These are phyloP conservation scores for Annulohypoxylon bovei DNA, from an alignment of 495 filamentous ascomycete species.

Conservation along the genomic window DNA sequence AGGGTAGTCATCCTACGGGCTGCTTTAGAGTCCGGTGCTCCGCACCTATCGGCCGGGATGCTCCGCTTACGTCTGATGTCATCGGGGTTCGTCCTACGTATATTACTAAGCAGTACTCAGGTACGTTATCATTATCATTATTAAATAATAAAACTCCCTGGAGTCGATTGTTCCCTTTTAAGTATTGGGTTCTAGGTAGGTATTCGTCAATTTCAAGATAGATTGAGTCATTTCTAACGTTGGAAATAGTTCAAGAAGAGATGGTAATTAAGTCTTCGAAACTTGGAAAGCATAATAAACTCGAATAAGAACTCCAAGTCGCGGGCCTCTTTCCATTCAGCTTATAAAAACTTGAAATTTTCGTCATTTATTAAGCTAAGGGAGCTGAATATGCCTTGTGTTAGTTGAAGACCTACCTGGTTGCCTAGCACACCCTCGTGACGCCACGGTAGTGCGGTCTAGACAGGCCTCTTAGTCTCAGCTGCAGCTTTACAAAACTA, in stretches of 20 bases:
- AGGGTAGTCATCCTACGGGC: background rate
- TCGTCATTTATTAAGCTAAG: background rate
- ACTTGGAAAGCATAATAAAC: no score
- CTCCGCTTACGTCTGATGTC: background rate
- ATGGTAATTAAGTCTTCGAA: no score
- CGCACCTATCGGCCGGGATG: background rate
- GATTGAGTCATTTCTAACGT: background rate
- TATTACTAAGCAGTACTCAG: background rate
- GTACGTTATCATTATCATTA: no score
- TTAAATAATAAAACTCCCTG: no score
- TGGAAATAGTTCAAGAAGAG: background rate
- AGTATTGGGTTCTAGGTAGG: background rate
- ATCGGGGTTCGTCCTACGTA: background rate
- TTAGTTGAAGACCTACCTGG: background rate
- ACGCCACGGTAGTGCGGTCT: background rate
- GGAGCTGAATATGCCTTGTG: background rate
- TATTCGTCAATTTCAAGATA: background rate
- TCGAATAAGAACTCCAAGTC: no score
- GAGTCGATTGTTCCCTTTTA: background rate
- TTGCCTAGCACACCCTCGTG: background rate
- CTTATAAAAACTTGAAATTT: background rate
- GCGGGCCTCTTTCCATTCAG: no score
- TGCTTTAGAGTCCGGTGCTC: background rate
- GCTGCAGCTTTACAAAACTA: background rate
- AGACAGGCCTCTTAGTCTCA: background rate